Percentiles rank a stretch among this genome's conserved stretches.
Evolutionary conservation across 169 alveolate species (phyloP).

Genomic region (Babesia divergens): DNA sequence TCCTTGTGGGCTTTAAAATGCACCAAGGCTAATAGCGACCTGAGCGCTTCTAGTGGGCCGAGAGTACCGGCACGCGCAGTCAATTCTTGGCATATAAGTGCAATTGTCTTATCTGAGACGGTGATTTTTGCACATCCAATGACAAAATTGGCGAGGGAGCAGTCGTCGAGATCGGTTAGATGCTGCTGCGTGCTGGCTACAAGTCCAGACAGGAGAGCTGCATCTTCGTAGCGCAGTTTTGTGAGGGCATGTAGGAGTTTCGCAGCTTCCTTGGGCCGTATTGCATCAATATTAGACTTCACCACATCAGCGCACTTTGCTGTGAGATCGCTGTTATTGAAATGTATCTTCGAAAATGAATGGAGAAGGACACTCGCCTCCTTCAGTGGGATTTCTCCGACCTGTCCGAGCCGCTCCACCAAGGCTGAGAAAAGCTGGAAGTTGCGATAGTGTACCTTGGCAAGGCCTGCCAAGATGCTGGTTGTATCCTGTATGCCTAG

Average conservation of each 20-base stretch:
- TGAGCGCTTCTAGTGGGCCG: conserved; percentile 12
- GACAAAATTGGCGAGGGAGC: conserved; percentile 38
- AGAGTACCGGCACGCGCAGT: not conserved
- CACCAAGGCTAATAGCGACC: conserved; percentile 9
- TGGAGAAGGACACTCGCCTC: not conserved
- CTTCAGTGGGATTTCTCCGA: not conserved
- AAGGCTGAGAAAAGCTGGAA: conserved; percentile 42
- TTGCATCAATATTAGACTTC: not conserved
- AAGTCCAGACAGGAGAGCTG: conserved; percentile 4
- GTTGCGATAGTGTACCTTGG: conserved; percentile 34
- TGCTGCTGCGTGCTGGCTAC: not conserved
- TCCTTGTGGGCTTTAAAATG: not conserved
- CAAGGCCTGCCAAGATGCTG: not conserved
- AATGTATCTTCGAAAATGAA: conserved; percentile 3
- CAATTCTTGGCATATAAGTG: conserved; percentile 2
- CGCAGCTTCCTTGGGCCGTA: conserved; percentile 23
- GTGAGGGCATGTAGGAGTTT: conserved; percentile 43
- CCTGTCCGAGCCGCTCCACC: conserved; percentile 8
- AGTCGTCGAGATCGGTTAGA: conserved; percentile 6
- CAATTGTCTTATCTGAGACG: not conserved
- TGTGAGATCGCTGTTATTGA: not conserved
- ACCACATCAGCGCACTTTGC: conserved; percentile 5
- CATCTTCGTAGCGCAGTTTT: conserved; percentile 28
- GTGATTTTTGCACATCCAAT: conserved; percentile 14
- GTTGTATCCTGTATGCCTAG: not conserved